Base-by-base conservation (phyloP, 345 rosid species). In the Eucalyptus shirleyi region DNA sequence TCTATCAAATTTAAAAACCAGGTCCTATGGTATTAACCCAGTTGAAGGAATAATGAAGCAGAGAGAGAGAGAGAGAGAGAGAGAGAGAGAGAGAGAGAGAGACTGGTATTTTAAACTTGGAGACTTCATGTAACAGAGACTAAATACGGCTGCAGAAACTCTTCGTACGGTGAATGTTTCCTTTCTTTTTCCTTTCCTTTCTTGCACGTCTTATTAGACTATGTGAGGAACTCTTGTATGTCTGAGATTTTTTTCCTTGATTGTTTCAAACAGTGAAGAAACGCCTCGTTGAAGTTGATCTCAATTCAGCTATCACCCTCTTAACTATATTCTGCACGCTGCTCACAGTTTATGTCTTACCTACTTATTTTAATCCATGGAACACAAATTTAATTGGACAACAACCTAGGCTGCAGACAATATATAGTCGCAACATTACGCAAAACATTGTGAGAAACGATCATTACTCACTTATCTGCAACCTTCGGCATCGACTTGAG, bases 271-370 rank as follows among this genome's bases (percentile, higher is more conserved):
- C 14, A 6, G n/a, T 59, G 65, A 59, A 59, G 65, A 24, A 59
- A 59, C 65, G 1, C 65, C 65, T 59, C 0, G 1, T 24, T 59
- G 65, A 59, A 59, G 65, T 59, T 24, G 65, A 59, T 1, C 1
- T 4, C 0, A 23, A 59, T 26, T 24, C 14, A 5, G 65, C 65
- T 24, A 10, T 59, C 65, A 24, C 65, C 65, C 30, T 59, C 65
- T 59, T 6, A 59, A 59, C 0, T 59, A 24, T 24, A 24, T 59
- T 59, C 65, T 59, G 65, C 30, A 59, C 24, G 0, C 1, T 3
- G 65, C 0, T 24, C 0, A 3, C 12, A 9, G 65, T 59, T 59
- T 5, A 59, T 9, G 0, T 59, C 7, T 1, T 24, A 24, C n/a
- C 23, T 16, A 50, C 60, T 55, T 9, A 9, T 55, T 23, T 55